Percentiles rank a stretch among this genome's conserved stretches.
Evolutionary conservation across 1,284 basidiomycete species (phyloP).

Genomic region (Hemileia vastatrix): DNA sequence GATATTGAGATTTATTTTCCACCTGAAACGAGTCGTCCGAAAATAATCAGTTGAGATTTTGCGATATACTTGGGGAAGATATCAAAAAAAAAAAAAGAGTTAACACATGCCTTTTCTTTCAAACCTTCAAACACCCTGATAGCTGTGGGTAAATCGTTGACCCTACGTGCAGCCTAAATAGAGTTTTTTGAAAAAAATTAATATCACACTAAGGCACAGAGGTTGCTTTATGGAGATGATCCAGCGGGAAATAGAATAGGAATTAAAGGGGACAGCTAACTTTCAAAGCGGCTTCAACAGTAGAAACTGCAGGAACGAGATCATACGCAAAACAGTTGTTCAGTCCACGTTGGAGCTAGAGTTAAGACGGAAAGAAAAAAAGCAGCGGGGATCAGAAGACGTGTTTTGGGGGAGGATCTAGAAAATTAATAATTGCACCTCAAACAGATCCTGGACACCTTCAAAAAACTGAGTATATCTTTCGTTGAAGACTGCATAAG

Average conservation of each 20-base stretch:
- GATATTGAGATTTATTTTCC: constrained; percentile 84
- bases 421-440: constrained; percentile 49
- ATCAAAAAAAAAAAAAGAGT: no score
- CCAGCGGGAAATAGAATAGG: no score
- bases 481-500: constrained; percentile 84
- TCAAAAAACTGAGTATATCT: constrained; percentile 91
- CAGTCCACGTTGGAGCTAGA: constrained; percentile 73
- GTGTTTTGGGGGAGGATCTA: not conserved
- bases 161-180: constrained; percentile 67
- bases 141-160: constrained; percentile 94
- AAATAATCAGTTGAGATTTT: constrained; percentile 56
- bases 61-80: not conserved
- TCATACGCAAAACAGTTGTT: constrained; percentile 99
- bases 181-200: no score
- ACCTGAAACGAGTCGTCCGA: constrained; percentile 53
- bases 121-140: constrained; percentile 71
- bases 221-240: no score
- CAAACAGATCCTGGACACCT: constrained; percentile 85
- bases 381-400: not conserved
- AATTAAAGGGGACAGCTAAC: constrained; percentile 7
- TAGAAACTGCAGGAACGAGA: constrained; percentile 64
- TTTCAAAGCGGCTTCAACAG: constrained; percentile 18
- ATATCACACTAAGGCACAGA: no score
- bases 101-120: constrained; percentile 42
- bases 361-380: not conserved